phyloP scores from a whole-genome alignment of 805 yeast species.

The Metschnikowia koreensis region DNA sequence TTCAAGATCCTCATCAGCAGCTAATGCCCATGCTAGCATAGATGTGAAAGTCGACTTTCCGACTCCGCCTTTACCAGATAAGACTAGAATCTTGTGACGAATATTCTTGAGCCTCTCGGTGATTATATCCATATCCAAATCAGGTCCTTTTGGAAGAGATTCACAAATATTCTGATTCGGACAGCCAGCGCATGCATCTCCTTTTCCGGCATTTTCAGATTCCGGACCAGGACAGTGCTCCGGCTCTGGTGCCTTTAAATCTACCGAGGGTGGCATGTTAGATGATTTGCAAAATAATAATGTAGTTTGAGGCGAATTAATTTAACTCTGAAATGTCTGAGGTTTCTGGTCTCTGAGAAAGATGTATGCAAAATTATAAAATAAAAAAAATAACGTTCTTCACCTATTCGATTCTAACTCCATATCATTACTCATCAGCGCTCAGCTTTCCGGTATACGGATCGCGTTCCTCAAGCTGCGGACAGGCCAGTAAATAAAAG shows the following conservation, averaged over 20 bases:
- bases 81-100: constrained; percentile 74
- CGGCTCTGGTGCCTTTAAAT: constrained; percentile 70
- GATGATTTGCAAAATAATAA: no score
- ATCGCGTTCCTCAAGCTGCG: background rate
- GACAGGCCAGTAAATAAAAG: background rate
- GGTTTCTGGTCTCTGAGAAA: no score
- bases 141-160: constrained; percentile 89
- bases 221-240: constrained; percentile 99
- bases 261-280: constrained; percentile 12
- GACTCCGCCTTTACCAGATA: constrained; percentile 92
- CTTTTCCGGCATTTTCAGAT: constrained; percentile 88
- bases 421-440: background rate
- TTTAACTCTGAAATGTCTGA: no score
- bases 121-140: constrained; percentile 83
- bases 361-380: background rate
- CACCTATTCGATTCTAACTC: background rate
- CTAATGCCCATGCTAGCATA: constrained; percentile 95
- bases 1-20: constrained; percentile 74
- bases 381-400: background rate
- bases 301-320: no score
- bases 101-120: constrained; percentile 61
- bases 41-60: constrained; percentile 96
- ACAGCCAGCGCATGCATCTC: constrained; percentile 92
- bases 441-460: constrained; percentile 1
- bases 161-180: constrained; percentile 91